Percentiles rank a stretch among this genome's conserved stretches.
Conservation (phyloP, 2,329 filamentous ascomycete genomes). For the Penicillium sp. region DNA sequence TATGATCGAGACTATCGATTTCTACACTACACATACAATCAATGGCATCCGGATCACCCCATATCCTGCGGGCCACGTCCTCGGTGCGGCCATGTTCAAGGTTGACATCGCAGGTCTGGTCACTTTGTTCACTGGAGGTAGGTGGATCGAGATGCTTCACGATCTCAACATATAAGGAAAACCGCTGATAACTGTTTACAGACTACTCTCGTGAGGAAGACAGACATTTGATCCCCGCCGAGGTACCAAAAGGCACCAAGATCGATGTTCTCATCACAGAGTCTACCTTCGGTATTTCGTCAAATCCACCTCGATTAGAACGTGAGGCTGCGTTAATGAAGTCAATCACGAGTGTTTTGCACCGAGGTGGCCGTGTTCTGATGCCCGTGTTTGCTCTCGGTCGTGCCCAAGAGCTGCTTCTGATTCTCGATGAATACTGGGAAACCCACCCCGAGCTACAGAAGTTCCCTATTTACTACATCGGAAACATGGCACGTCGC, state of each 20-base stretch:
- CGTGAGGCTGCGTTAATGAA: constrained; percentile 94
- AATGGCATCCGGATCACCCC: constrained; percentile 96
- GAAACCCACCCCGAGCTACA: constrained; percentile 83
- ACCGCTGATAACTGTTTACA: not conserved
- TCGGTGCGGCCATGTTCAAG: constrained; percentile 97
- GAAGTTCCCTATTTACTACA: constrained; percentile 94
- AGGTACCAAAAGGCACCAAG: constrained; percentile 84
- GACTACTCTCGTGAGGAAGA: constrained; percentile 97
- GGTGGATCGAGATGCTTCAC: not conserved
- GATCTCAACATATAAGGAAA: no score
- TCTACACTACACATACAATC: constrained; percentile 96
- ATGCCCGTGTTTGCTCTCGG: constrained; percentile 96
- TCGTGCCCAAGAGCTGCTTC: constrained; percentile 85
- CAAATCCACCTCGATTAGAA: constrained; percentile 86
- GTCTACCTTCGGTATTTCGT: constrained; percentile 94
- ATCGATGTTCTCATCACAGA: constrained; percentile 97
- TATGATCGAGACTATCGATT: constrained; percentile 95
- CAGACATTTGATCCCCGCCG: constrained; percentile 89
- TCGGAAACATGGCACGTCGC: constrained; percentile 88
- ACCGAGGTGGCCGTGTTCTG: constrained; percentile 85
- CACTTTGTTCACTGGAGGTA: constrained; percentile 85
- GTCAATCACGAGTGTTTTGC: constrained; percentile 85
- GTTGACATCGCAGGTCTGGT: constrained; percentile 97
- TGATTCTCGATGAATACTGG: constrained; percentile 98
- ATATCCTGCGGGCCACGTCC: constrained; percentile 95